These are phyloP conservation scores for Neurospora crassa DNA, from an alignment of 2,329 filamentous ascomycete genomes.

Conservation along the genomic window DNA sequence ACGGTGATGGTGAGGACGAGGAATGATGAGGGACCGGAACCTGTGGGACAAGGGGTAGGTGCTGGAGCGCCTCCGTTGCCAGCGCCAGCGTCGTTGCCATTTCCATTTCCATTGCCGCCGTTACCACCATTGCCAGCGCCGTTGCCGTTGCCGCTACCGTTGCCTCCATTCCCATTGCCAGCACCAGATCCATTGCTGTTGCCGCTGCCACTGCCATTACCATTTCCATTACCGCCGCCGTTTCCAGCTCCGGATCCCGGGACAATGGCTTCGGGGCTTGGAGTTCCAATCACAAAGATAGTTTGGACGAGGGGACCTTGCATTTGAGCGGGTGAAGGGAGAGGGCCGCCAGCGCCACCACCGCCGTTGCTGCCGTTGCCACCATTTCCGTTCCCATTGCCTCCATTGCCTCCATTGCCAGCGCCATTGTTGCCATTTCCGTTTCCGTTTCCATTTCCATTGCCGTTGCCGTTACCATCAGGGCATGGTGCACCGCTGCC, in stretches of 20 bases:
- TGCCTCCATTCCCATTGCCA: not conserved
- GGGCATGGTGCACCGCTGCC: constrained; percentile 1
- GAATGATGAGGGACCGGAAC: not conserved
- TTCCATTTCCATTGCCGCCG: not conserved
- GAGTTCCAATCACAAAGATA: not conserved
- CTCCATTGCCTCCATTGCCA: constrained; percentile 4
- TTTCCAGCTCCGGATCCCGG: not conserved
- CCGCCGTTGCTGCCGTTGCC: not conserved
- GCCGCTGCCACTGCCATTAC: not conserved
- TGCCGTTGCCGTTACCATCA: constrained; percentile 3
- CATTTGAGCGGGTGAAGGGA: not conserved
- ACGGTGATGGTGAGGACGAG: not conserved
- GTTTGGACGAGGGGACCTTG: not conserved
- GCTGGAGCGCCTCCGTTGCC: not conserved
- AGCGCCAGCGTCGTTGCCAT: not conserved
- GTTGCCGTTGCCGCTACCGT: not conserved
- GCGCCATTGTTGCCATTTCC: constrained; percentile 3
- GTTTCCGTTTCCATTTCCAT: constrained; percentile 3
- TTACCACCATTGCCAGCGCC: not conserved
- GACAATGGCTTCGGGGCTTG: not conserved
- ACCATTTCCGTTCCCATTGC: constrained; percentile 3
- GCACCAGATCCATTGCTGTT: not conserved
- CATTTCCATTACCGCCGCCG: not conserved
- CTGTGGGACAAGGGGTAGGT: not conserved
- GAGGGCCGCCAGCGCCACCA: not conserved